phyloP scores from a whole-genome alignment of 345 rosid genomes.

The Ceriops zippeliana region DNA sequence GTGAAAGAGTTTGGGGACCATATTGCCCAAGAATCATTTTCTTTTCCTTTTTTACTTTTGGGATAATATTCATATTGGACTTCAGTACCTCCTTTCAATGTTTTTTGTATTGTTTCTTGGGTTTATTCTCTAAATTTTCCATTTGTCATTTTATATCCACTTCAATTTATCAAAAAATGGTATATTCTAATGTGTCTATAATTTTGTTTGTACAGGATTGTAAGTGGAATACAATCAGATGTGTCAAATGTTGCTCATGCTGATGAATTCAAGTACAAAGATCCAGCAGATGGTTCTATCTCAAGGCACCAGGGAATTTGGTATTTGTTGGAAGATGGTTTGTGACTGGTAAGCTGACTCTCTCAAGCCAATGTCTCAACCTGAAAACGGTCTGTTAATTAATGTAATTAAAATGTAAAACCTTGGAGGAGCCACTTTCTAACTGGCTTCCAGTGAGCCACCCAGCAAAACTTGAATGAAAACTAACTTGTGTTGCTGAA shows the following conservation, averaged over 20 bases:
- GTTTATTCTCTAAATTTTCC: no score
- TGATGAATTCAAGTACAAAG: slow-evolving; percentile 96
- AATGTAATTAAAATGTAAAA: neutral
- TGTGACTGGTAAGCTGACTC: slow-evolving; percentile 64
- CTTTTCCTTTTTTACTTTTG: no score
- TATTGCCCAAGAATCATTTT: no score
- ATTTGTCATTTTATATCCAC: no score
- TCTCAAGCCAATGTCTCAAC: neutral
- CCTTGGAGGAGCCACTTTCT: neutral
- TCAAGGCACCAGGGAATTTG: slow-evolving; percentile 95
- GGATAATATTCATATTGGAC: no score
- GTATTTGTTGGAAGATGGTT: slow-evolving; percentile 91
- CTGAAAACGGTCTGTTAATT: neutral
- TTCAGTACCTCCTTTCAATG: no score
- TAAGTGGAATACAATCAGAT: slow-evolving; percentile 60
- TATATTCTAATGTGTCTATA: neutral
- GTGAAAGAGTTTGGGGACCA: no score
- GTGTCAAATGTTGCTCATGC: slow-evolving; percentile 71
- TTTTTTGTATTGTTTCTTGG: no score
- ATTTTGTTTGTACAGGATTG: slow-evolving; percentile 44
- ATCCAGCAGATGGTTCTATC: slow-evolving; percentile 94
- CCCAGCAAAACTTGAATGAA: no score
- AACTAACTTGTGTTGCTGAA: no score
- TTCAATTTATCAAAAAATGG: no score
- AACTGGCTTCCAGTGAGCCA: no score